Evolutionary conservation across 306 rosid genomes (phyloP), one percentile per base, ranked within the genome.

Genomic region (Dicorynia guianensis): DNA sequence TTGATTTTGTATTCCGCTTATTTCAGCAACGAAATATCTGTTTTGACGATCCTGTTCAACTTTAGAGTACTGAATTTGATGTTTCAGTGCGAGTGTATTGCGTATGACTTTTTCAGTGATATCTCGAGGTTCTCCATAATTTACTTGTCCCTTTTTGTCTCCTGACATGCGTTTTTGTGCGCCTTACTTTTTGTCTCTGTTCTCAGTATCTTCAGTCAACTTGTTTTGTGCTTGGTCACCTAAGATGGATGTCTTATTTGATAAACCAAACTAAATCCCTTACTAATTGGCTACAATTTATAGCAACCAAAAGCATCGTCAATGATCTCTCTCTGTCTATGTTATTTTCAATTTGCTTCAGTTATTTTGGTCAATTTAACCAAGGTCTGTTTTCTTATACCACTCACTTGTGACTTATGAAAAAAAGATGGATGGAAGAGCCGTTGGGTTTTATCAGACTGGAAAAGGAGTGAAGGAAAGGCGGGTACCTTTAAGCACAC

Each of bases 401-500:
- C 43, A 35, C 20, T 63, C 76, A 40, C 30, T 39, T 12, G n/a
- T 72, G 30, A 40, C 54, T 81, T 3, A 30, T 79, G 35, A 42
- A 60, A 48, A 63, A 63, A 69, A 86, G 96, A 80, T 79, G 96
- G 93, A 4, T 91, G 93, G 93, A 88, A 91, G 78, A 85, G 89
- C 80, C 89, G 91, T 49, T 91, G 96, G 96, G 93, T 91, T 5
- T 67, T 90, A 59, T 90, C 93, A 0, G 96, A 88, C 77, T 90
- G 96, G 96, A 90, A 90, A 80, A 90, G 93, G 76, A 85, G 87
- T 40, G 96, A 90, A 83, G 96, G 96, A 40, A 90, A 90, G 69
- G 91, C 96, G 0, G 96, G 93, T 25, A 88, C 90, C 5, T 88
- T 90, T 52, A 90, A 90, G 85, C 49, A 86, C 76, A 90, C 96